Evolutionary conservation across 768 basidiomycete species (phyloP).

Genomic region (Leccinum olivaceopallidum): DNA sequence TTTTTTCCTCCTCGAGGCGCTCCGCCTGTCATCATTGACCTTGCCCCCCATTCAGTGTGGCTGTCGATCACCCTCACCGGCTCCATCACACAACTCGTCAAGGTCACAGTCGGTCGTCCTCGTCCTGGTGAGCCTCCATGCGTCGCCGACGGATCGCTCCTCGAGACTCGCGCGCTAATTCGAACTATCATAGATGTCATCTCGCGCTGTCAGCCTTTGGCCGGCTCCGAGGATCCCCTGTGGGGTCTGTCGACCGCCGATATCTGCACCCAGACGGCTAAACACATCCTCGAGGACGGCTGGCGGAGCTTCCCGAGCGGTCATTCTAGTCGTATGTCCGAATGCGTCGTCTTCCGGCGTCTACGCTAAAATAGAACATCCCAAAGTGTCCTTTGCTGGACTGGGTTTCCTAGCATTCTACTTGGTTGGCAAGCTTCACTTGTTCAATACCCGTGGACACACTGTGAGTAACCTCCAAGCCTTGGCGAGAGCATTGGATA

Average conservation of each 20-base stretch:
- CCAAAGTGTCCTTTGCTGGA: slow-evolving; percentile 85
- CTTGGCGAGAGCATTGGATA: background rate
- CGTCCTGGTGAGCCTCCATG: slow-evolving; percentile 59
- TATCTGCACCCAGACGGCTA: slow-evolving; percentile 76
- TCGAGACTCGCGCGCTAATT: background rate
- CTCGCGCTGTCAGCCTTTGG: slow-evolving; percentile 57
- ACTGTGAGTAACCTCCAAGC: slow-evolving; percentile 42
- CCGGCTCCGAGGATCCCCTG: slow-evolving; percentile 62
- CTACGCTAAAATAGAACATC: background rate
- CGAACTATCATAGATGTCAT: slow-evolving; percentile 22
- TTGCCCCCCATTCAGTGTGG: slow-evolving; percentile 46
- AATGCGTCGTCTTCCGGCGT: background rate
- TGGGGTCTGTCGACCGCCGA: slow-evolving; percentile 70
- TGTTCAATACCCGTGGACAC: slow-evolving; percentile 82
- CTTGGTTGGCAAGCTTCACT: slow-evolving; percentile 84
- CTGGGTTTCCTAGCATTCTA: slow-evolving; percentile 89
- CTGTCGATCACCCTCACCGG: slow-evolving; percentile 75
- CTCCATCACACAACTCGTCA: slow-evolving; percentile 77
- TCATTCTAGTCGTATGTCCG: slow-evolving; percentile 74
- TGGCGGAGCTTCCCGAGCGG: slow-evolving; percentile 93
- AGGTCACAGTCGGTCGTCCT: slow-evolving; percentile 85
- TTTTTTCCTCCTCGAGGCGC: background rate
- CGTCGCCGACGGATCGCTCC: background rate
- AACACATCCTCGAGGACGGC: slow-evolving; percentile 65
- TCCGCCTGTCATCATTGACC: background rate